Conservation (phyloP, 352 stramenopile genomes). For the Pythium apleroticum region DNA sequence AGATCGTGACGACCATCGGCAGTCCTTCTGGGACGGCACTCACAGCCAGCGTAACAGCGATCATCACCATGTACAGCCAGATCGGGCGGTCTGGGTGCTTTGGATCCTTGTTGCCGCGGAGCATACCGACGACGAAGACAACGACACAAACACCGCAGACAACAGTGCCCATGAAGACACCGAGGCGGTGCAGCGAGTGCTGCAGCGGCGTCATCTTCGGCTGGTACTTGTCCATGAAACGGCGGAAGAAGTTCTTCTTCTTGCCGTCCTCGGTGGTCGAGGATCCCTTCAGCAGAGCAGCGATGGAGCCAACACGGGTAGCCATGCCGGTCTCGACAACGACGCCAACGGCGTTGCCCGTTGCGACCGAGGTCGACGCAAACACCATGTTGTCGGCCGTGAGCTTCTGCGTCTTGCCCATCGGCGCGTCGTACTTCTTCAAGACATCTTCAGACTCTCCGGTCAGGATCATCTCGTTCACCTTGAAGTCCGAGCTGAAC, state of each 20-base stretch:
- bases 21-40: slow-evolving; percentile 76
- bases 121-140: slow-evolving; percentile 89
- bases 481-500: slow-evolving; percentile 75
- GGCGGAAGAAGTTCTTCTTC: slow-evolving; percentile 49
- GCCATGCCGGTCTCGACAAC: slow-evolving; percentile 67
- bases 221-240: slow-evolving; percentile 63
- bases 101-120: slow-evolving; percentile 54
- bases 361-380: slow-evolving; percentile 76
- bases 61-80: slow-evolving; percentile 93
- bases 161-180: slow-evolving; percentile 89
- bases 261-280: slow-evolving; percentile 30
- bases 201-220: slow-evolving; percentile 90
- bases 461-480: slow-evolving; percentile 95
- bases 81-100: slow-evolving; percentile 85
- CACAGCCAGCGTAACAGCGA: slow-evolving; percentile 88
- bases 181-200: slow-evolving; percentile 92
- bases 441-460: slow-evolving; percentile 88
- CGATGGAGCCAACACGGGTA: slow-evolving; percentile 66
- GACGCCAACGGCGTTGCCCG: slow-evolving; percentile 56
- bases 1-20: slow-evolving; percentile 79
- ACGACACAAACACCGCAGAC: slow-evolving; percentile 91
- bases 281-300: slow-evolving; percentile 47
- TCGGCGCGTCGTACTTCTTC: slow-evolving; percentile 60
- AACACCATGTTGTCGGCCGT: slow-evolving; percentile 92
- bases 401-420: slow-evolving; percentile 50